Percentiles rank a stretch among this genome's conserved stretches.
phyloP scores from a whole-genome alignment of 2,329 filamentous ascomycete species.

The Colletotrichum melonis region DNA sequence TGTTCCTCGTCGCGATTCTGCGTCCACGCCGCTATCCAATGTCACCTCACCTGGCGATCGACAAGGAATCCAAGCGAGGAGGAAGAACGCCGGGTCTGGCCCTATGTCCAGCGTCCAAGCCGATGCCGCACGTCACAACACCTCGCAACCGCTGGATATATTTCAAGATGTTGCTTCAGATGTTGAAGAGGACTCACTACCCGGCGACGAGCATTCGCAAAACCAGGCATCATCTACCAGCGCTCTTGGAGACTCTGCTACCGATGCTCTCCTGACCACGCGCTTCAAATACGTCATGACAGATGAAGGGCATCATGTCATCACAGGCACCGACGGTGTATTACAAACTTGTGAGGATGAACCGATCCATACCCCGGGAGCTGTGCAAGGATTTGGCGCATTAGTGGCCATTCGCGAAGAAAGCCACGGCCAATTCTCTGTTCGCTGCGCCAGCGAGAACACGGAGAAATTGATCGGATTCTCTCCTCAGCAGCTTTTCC shows the following conservation, averaged over 20 bases:
- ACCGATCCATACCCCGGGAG: constrained; percentile 88
- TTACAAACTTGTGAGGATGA: constrained; percentile 90
- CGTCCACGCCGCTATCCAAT: constrained; percentile 14
- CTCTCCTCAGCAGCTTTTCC: constrained; percentile 80
- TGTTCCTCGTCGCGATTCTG: constrained; percentile 13
- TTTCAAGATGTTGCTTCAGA: constrained; percentile 40
- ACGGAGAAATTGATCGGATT: constrained; percentile 80
- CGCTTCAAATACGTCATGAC: constrained; percentile 84
- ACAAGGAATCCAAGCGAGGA: constrained; percentile 38
- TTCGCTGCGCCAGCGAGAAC: constrained; percentile 86
- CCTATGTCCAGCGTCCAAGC: constrained; percentile 58
- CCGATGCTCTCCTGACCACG: constrained; percentile 65
- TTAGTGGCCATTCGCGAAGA: constrained; percentile 81
- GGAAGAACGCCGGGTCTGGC: constrained; percentile 50
- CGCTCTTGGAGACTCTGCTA: not conserved
- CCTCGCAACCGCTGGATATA: constrained; percentile 45
- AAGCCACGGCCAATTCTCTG: constrained; percentile 72
- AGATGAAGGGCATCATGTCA: constrained; percentile 82
- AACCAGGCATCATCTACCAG: not conserved
- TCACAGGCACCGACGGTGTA: constrained; percentile 80
- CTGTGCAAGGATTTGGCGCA: constrained; percentile 83
- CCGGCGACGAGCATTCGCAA: constrained; percentile 10
- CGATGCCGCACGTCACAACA: constrained; percentile 54
- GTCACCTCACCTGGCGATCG: constrained; percentile 38
- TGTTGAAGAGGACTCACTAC: constrained; percentile 38